Conservation (phyloP, 2,329 filamentous ascomycete genomes). For the Fusarium duplospermum region DNA sequence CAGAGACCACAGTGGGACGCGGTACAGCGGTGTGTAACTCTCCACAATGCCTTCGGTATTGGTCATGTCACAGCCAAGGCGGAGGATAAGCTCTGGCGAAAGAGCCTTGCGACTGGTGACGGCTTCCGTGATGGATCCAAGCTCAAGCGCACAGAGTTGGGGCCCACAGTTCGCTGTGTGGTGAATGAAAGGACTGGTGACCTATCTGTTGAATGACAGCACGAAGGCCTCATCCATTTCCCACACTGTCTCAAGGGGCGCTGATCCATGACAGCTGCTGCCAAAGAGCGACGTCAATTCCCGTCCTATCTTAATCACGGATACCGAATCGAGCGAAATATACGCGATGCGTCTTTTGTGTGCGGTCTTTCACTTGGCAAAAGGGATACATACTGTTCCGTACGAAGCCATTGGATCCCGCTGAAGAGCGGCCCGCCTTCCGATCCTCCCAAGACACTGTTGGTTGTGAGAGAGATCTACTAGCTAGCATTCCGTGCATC, state of each 20-base stretch:
- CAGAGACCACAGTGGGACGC: not conserved
- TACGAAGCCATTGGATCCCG: not conserved
- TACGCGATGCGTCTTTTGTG: not conserved
- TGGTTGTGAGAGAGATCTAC: constrained; percentile 10
- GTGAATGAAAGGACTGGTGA: not conserved
- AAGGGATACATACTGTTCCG: not conserved
- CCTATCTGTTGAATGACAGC: not conserved
- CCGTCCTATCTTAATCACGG: not conserved
- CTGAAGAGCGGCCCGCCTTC: not conserved
- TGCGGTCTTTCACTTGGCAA: not conserved
- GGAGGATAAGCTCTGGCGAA: not conserved
- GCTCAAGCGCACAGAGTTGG: not conserved
- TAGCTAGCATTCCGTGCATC: constrained; percentile 14
- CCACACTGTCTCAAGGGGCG: not conserved
- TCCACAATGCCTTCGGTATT: not conserved
- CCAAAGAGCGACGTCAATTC: not conserved
- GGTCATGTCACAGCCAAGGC: not conserved
- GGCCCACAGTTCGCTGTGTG: not conserved
- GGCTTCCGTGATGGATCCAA: not conserved
- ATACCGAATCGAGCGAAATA: not conserved
- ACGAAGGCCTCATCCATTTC: not conserved
- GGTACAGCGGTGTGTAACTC: not conserved
- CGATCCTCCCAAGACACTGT: constrained; percentile 3
- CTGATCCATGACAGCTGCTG: not conserved
- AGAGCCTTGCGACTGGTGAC: not conserved